phyloP scores from a whole-genome alignment of 257 asterid species.

The Lavandula angustifolia region DNA sequence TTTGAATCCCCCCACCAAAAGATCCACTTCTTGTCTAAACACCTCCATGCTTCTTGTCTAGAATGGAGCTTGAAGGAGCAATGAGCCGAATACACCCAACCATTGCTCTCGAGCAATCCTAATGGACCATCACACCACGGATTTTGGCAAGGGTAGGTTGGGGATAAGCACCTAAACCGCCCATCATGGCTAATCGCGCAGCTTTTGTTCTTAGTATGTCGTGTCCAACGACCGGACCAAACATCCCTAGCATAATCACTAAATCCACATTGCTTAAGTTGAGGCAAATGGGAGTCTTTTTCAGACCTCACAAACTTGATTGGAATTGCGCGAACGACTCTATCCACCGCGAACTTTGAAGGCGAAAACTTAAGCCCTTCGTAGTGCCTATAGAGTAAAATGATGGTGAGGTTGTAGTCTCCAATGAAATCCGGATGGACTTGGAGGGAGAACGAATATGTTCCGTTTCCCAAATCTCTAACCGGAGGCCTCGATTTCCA shows the following conservation, averaged over 20 bases:
- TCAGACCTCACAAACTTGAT: constrained; percentile 45
- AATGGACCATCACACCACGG: constrained; percentile 81
- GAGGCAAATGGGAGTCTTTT: constrained; percentile 32
- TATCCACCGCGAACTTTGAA: constrained; percentile 52
- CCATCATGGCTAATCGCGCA: constrained; percentile 68
- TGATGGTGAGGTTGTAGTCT: constrained; percentile 67
- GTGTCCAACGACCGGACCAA: constrained; percentile 90
- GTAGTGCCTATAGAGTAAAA: constrained; percentile 55
- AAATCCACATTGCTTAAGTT: constrained; percentile 45
- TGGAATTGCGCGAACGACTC: constrained; percentile 52
- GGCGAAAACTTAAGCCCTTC: constrained; percentile 76
- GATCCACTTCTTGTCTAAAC: constrained; percentile 66
- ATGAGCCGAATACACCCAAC: constrained; percentile 85
- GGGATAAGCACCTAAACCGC: constrained; percentile 62
- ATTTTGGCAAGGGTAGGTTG: constrained; percentile 51
- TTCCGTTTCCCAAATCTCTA: constrained; percentile 64
- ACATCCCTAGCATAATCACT: constrained; percentile 53
- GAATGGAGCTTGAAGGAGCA: constrained; percentile 71
- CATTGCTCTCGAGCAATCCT: constrained; percentile 74
- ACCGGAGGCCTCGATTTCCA: constrained; percentile 93
- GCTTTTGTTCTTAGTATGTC: constrained; percentile 63
- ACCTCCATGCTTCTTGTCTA: constrained; percentile 60
- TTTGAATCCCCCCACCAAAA: constrained; percentile 98
- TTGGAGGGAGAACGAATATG: constrained; percentile 55
- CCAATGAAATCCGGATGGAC: constrained; percentile 78